Conservation (phyloP, 2,329 filamentous ascomycete genomes). For the Xylaria sp. region DNA sequence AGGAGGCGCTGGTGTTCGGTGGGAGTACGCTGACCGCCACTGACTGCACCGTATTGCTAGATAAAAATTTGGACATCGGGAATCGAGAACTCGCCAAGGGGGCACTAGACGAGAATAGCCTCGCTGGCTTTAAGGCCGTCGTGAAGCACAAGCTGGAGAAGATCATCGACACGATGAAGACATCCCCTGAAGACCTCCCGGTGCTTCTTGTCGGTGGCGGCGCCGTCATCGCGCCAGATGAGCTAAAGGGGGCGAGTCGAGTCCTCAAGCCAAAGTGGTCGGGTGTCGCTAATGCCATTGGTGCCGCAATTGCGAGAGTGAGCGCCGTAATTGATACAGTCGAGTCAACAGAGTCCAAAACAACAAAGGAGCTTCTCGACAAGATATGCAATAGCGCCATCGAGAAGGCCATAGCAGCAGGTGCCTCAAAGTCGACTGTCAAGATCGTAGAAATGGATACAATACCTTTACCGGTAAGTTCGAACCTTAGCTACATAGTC, state of each 20-base stretch:
- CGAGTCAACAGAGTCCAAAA: conserved; percentile 58
- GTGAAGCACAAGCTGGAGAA: conserved; percentile 48
- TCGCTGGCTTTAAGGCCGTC: conserved; percentile 42
- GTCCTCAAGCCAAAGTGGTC: conserved; percentile 68
- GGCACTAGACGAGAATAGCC: conserved; percentile 42
- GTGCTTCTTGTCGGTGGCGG: conserved; percentile 73
- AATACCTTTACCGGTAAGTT: conserved; percentile 62
- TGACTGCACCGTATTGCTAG: conserved; percentile 59
- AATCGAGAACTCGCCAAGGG: conserved; percentile 48
- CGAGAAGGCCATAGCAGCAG: conserved; percentile 57
- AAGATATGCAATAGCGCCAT: conserved; percentile 56
- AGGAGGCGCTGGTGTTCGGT: conserved; percentile 67
- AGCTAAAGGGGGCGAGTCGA: conserved; percentile 65
- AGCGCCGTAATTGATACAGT: conserved; percentile 65
- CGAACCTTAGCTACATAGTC: not conserved
- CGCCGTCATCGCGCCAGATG: conserved; percentile 66
- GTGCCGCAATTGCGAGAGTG: conserved; percentile 70
- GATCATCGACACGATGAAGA: conserved; percentile 70
- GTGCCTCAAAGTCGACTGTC: conserved; percentile 57
- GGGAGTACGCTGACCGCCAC: conserved; percentile 69
- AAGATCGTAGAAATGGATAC: conserved; percentile 64
- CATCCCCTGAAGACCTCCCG: conserved; percentile 66
- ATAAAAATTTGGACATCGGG: conserved; percentile 55
- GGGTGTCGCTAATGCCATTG: conserved; percentile 72
- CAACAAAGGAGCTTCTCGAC: conserved; percentile 53